Conservation (phyloP, 345 rosid species). For the Citrus glauca region DNA sequence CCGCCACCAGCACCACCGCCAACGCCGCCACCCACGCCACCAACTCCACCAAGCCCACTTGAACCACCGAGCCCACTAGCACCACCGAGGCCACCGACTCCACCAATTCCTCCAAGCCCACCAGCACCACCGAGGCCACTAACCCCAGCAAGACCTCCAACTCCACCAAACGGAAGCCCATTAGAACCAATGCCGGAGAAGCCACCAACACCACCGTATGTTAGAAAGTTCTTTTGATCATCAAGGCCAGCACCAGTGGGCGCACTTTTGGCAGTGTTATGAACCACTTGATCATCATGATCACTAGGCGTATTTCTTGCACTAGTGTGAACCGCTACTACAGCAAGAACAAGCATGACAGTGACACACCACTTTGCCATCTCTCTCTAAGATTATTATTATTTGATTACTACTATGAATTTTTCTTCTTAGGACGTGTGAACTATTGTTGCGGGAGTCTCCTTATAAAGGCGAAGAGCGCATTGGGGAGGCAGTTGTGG, state of each 20-base stretch:
- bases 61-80: slow-evolving; percentile 27
- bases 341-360: slow-evolving; percentile 34
- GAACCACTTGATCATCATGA: slow-evolving; percentile 14
- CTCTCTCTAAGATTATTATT: neutral
- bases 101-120: slow-evolving; percentile 22
- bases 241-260: slow-evolving; percentile 39
- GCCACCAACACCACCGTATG: slow-evolving; percentile 69
- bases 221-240: slow-evolving; percentile 67
- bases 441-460: neutral
- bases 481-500: slow-evolving; percentile 25
- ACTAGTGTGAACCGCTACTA: slow-evolving; percentile 23
- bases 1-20: slow-evolving; percentile 14
- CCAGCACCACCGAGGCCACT: slow-evolving; percentile 34
- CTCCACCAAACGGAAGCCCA: slow-evolving; percentile 52
- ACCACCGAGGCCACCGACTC: slow-evolving; percentile 45
- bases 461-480: slow-evolving; percentile 24
- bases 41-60: slow-evolving; percentile 27
- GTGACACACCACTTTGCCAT: slow-evolving; percentile 33
- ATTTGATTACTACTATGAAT: neutral
- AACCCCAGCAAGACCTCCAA: slow-evolving; percentile 48
- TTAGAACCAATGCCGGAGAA: slow-evolving; percentile 50
- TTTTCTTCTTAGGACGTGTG: neutral
- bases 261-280: slow-evolving; percentile 29
- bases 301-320: slow-evolving; percentile 42
- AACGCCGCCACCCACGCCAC: slow-evolving; percentile 15